These are phyloP conservation scores for Colletotrichum sp. DNA, from an alignment of 2,329 filamentous ascomycete species.

Conservation along the genomic window DNA sequence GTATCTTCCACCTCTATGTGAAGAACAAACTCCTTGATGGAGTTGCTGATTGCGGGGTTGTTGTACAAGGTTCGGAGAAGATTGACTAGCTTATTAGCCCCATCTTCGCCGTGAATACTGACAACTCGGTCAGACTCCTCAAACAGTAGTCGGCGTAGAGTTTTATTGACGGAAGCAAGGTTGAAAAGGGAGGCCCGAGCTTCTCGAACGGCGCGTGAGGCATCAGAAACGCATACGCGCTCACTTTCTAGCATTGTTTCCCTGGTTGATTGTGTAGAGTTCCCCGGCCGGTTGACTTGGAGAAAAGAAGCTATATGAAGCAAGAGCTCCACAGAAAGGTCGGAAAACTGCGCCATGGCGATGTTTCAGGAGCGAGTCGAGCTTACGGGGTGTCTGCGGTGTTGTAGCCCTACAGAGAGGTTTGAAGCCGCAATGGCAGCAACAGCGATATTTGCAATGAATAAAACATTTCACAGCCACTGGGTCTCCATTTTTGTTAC, in stretches of 20 bases:
- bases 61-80: not conserved
- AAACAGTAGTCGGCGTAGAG: not conserved
- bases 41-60: not conserved
- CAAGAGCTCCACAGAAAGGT: not conserved
- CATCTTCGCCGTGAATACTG: not conserved
- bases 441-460: not conserved
- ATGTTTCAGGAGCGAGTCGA: not conserved
- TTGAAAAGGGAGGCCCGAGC: not conserved
- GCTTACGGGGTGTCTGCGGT: not conserved
- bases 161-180: not conserved
- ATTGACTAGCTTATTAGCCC: not conserved
- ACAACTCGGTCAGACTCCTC: not conserved
- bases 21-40: not conserved
- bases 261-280: not conserved
- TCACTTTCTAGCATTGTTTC: not conserved
- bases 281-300: not conserved
- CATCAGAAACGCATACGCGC: not conserved
- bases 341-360: not conserved
- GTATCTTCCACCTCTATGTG: not conserved
- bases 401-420: not conserved
- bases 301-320: not conserved
- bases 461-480: not conserved
- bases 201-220: not conserved
- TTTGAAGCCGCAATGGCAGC: not conserved
- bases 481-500: not conserved